These are phyloP conservation scores for Trametes versicolor DNA, from an alignment of 1,284 basidiomycete genomes.

Conservation along the genomic window DNA sequence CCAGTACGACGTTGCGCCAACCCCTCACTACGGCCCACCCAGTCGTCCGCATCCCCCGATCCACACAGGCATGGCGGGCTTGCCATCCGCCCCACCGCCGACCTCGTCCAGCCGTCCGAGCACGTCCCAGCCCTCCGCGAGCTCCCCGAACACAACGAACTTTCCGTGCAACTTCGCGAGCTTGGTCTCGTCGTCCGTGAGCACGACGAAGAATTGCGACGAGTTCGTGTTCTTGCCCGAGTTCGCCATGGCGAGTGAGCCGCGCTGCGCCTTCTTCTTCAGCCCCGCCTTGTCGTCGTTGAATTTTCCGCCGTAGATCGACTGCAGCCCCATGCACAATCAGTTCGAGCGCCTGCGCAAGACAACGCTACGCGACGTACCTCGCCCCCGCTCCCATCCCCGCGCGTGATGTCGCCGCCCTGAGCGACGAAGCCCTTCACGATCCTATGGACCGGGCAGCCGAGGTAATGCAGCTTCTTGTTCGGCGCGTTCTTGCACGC, in stretches of 20 bases:
- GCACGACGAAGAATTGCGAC: conserved; percentile 61
- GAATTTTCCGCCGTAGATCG: conserved; percentile 60
- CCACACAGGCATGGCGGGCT: conserved; percentile 53
- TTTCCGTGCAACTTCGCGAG: conserved; percentile 57
- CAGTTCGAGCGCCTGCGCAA: not conserved
- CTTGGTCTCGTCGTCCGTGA: conserved; percentile 51
- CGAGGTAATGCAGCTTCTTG: conserved; percentile 54
- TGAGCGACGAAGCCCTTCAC: conserved; percentile 59
- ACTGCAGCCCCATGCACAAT: conserved; percentile 39
- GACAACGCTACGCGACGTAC: conserved; percentile 37
- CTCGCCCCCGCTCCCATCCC: conserved; percentile 62
- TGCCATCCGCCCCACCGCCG: conserved; percentile 48
- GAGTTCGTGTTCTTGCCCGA: conserved; percentile 56
- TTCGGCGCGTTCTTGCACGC: conserved; percentile 58
- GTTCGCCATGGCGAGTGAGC: conserved; percentile 61
- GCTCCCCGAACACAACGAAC: conserved; percentile 56
- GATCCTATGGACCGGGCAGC: conserved; percentile 55
- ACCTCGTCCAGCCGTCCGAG: conserved; percentile 50
- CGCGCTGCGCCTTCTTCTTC: conserved; percentile 49
- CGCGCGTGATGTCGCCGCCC: conserved; percentile 60
- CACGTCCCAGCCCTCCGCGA: conserved; percentile 48
- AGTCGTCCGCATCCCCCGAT: conserved; percentile 52
- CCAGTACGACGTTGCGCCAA: too few relatives aligned
- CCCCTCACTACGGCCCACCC: not conserved
- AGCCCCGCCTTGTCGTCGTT: conserved; percentile 59